phyloP scores from a whole-genome alignment of 768 basidiomycete genomes.

The Sporobolomyces pararoseus region DNA sequence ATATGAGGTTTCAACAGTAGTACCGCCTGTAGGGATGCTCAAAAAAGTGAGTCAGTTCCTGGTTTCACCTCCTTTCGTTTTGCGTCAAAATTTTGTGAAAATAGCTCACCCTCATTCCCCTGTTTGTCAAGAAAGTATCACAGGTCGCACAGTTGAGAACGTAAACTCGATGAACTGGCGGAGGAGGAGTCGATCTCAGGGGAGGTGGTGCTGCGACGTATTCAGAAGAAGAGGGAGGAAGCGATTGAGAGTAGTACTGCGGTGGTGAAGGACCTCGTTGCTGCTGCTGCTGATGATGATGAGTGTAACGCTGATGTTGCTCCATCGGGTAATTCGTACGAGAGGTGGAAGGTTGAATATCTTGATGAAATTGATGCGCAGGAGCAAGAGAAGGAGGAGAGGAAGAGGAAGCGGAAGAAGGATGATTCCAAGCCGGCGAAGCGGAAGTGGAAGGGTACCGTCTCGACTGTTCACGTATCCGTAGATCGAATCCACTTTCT shows the following conservation, averaged over 20 bases:
- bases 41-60: background rate
- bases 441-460: background rate
- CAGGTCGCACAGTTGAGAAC: conserved; percentile 73
- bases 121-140: conserved; percentile 69
- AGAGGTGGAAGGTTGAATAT: too few species aligned
- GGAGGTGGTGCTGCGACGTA: background rate
- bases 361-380: background rate
- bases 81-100: background rate
- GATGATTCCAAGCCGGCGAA: background rate
- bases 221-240: background rate
- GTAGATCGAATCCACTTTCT: background rate
- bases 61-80: background rate
- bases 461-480: background rate
- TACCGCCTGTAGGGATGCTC: conserved; percentile 65
- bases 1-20: conserved; percentile 75
- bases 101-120: conserved; percentile 71
- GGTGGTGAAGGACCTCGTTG: too few species aligned
- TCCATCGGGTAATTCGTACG: too few species aligned
- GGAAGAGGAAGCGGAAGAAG: too few species aligned
- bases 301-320: background rate
- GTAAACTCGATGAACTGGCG: conserved; percentile 57
- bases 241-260: background rate
- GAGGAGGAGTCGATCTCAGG: background rate
- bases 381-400: background rate
- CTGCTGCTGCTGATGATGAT: background rate